These are phyloP conservation scores for Chaetomium tenue DNA, from an alignment of 495 filamentous ascomycete genomes.

Conservation along the genomic window DNA sequence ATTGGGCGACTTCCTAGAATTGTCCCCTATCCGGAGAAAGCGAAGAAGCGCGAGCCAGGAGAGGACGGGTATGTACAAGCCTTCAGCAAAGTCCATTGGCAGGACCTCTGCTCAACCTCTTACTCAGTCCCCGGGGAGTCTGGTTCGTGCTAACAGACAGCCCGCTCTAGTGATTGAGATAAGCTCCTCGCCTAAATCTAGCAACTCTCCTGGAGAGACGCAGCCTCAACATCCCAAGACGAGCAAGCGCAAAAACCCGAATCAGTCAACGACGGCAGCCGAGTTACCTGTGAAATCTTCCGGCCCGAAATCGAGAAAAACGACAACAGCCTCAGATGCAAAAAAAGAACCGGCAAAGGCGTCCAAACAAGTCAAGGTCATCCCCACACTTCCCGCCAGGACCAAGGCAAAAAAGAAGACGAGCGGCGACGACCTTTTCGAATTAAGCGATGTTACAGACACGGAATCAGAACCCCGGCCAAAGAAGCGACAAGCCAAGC, in stretches of 20 bases:
- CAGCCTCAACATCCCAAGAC: not conserved
- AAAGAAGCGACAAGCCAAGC: slow-evolving; percentile 10
- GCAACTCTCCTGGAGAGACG: not conserved
- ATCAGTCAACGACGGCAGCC: not conserved
- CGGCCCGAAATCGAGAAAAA: not conserved
- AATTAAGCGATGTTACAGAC: slow-evolving; percentile 15
- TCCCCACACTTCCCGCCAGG: not conserved
- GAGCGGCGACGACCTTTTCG: not conserved
- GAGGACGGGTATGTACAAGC: not conserved
- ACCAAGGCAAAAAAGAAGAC: not conserved
- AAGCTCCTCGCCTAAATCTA: not conserved
- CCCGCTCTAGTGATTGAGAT: not conserved
- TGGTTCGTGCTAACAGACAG: not conserved
- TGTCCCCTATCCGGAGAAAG: slow-evolving; percentile 1
- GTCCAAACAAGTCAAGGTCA: not conserved
- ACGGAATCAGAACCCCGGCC: not conserved
- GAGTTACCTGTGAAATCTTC: not conserved
- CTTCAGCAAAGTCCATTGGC: not conserved
- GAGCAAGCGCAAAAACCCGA: not conserved
- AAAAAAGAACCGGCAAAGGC: not conserved
- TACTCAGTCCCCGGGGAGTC: not conserved
- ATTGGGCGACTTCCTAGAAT: slow-evolving; percentile 6
- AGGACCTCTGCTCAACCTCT: not conserved
- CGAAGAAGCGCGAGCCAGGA: not conserved
- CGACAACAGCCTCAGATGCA: not conserved